A percentile compares a stretch with the other conserved stretches of the same genome.
Evolutionary conservation across 345 rosid species (phyloP).

Genomic region (Psidium friedrichsthalianum): DNA sequence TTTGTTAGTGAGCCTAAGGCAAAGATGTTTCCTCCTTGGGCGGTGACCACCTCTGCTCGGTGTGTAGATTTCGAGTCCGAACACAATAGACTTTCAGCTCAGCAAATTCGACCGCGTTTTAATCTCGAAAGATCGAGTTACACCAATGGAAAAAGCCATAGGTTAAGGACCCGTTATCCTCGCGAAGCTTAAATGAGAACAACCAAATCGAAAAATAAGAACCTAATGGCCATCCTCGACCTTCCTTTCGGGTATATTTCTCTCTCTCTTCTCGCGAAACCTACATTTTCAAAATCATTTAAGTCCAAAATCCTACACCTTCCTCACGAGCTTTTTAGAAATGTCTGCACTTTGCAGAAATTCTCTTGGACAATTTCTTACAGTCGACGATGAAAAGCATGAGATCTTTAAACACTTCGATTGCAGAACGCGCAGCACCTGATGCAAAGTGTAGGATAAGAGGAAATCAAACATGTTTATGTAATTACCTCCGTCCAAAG

Average conservation of each 20-base stretch:
- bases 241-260: neutral
- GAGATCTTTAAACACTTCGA: no score
- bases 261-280: no score
- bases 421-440: no score
- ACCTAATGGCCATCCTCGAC: neutral
- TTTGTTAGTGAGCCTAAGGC: neutral
- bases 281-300: no score
- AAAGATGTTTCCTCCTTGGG: neutral
- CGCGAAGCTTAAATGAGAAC: neutral
- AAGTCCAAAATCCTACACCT: no score
- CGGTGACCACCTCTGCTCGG: neutral
- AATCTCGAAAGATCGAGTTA: neutral
- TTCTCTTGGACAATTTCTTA: no score
- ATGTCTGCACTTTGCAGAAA: no score
- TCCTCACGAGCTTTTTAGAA: no score
- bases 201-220: neutral
- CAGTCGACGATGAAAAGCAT: no score
- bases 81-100: fast-evolving
- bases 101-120: fast-evolving
- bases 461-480: no score
- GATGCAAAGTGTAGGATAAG: no score
- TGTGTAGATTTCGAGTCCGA: neutral
- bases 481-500: no score
- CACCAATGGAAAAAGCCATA: neutral
- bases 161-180: neutral